Percentiles rank a stretch among this genome's conserved stretches.
phyloP scores from a whole-genome alignment of 495 filamentous ascomycete genomes.

The Hypoxylon intermedium region DNA sequence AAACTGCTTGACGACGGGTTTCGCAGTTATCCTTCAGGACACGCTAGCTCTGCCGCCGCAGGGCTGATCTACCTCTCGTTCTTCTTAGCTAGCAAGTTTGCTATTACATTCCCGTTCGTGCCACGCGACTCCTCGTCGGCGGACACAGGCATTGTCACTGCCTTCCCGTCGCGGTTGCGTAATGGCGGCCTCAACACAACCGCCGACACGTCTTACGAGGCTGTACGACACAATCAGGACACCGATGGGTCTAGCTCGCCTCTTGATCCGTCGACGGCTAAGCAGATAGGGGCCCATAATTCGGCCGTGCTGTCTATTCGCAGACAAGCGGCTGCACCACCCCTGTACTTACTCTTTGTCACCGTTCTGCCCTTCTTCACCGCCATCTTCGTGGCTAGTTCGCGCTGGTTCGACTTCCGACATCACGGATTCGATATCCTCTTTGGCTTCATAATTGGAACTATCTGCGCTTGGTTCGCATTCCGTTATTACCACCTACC shows the following conservation, averaged over 20 bases:
- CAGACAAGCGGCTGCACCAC: constrained; percentile 72
- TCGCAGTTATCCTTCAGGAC: constrained; percentile 81
- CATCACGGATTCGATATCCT: constrained; percentile 92
- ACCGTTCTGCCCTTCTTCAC: constrained; percentile 67
- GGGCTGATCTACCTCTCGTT: constrained; percentile 80
- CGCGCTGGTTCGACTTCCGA: constrained; percentile 78
- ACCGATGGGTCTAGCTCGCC: constrained; percentile 25
- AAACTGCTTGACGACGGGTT: constrained; percentile 82
- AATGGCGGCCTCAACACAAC: neutral
- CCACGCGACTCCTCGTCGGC: constrained; percentile 47
- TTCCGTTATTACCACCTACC: constrained; percentile 70
- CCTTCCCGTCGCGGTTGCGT: constrained; percentile 58
- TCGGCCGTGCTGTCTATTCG: constrained; percentile 55
- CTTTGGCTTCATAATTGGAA: constrained; percentile 73
- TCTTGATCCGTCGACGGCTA: constrained; percentile 36
- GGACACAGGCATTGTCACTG: constrained; percentile 46
- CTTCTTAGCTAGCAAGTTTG: constrained; percentile 69
- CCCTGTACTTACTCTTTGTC: constrained; percentile 71
- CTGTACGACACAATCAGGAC: constrained; percentile 30
- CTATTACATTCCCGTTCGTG: constrained; percentile 65
- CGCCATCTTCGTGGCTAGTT: constrained; percentile 63
- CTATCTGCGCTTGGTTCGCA: constrained; percentile 53
- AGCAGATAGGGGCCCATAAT: constrained; percentile 53
- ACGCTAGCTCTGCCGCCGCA: constrained; percentile 69
- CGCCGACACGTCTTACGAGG: constrained; percentile 35